Conservation (phyloP, 2,329 filamentous ascomycete species). For the Akanthomyces muscarius region DNA sequence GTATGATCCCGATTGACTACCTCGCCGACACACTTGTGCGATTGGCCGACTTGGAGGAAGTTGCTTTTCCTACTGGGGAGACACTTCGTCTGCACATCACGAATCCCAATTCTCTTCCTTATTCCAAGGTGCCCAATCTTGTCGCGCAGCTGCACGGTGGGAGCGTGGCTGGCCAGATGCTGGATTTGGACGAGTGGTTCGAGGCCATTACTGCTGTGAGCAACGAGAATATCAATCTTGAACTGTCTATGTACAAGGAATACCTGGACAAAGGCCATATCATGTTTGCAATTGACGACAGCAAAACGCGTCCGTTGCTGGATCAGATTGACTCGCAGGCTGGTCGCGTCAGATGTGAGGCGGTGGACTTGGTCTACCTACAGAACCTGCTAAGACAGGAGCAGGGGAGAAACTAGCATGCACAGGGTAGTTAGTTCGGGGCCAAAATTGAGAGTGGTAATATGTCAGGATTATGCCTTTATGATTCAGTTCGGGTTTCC, state of each 20-base stretch:
- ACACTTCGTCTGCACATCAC: constrained; percentile 9
- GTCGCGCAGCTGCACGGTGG: not conserved
- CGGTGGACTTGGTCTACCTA: not conserved
- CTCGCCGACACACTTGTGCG: constrained; percentile 9
- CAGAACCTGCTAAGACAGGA: not conserved
- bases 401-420: not conserved
- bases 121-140: constrained; percentile 1
- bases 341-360: not conserved
- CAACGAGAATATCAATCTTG: not conserved
- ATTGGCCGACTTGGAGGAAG: not conserved
- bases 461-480: no score
- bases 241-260: constrained; percentile 11
- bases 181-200: constrained; percentile 5
- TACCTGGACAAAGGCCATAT: constrained; percentile 6
- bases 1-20: constrained; percentile 14
- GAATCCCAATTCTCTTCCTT: not conserved
- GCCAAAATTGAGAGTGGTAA: no score
- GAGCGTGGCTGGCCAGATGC: not conserved
- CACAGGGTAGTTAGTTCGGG: not conserved
- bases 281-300: constrained; percentile 6
- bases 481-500: no score
- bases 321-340: not conserved
- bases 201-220: not conserved
- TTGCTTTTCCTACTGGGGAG: not conserved
- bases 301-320: not conserved